These are phyloP conservation scores for Venturia pyrina DNA, from an alignment of 2,329 filamentous ascomycete species.

Conservation along the genomic window DNA sequence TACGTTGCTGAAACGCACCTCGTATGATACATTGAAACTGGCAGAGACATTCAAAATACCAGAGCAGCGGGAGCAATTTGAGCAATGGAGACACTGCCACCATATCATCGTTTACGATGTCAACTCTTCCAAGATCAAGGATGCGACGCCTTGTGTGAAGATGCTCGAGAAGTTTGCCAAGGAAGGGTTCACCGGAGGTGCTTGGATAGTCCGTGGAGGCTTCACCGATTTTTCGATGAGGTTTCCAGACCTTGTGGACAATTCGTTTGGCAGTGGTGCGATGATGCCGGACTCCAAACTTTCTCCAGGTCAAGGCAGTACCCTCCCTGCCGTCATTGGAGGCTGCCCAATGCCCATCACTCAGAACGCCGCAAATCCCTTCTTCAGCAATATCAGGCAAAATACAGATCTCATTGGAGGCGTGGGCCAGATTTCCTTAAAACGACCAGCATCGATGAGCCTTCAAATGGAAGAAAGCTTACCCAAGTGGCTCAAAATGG, in stretches of 20 bases:
- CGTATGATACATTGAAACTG: slow-evolving; percentile 81
- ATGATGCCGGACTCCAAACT: not conserved
- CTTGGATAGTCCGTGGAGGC: slow-evolving; percentile 70
- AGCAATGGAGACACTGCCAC: slow-evolving; percentile 62
- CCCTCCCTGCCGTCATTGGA: slow-evolving; percentile 58
- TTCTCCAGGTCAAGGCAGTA: not conserved
- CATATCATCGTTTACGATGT: slow-evolving; percentile 84
- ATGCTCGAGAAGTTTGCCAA: slow-evolving; percentile 87
- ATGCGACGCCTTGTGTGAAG: slow-evolving; percentile 70
- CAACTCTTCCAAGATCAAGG: slow-evolving; percentile 64
- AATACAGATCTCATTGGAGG: slow-evolving; percentile 93
- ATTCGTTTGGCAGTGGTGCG: slow-evolving; percentile 18
- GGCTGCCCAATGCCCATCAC: slow-evolving; percentile 72
- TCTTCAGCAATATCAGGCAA: slow-evolving; percentile 92
- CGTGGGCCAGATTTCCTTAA: slow-evolving; percentile 67
- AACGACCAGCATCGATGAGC: slow-evolving; percentile 45
- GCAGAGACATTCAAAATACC: slow-evolving; percentile 74
- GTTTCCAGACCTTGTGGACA: slow-evolving; percentile 50
- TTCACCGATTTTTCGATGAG: slow-evolving; percentile 62
- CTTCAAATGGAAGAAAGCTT: slow-evolving; percentile 42
- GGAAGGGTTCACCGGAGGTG: slow-evolving; percentile 68
- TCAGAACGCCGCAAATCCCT: slow-evolving; percentile 66
- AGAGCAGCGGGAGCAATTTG: slow-evolving; percentile 60
- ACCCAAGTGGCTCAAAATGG: slow-evolving; percentile 68
- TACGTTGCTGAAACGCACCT: slow-evolving; percentile 79